Conservation (phyloP, 169 alveolate genomes). For the Cyclospora cayetanensis region DNA sequence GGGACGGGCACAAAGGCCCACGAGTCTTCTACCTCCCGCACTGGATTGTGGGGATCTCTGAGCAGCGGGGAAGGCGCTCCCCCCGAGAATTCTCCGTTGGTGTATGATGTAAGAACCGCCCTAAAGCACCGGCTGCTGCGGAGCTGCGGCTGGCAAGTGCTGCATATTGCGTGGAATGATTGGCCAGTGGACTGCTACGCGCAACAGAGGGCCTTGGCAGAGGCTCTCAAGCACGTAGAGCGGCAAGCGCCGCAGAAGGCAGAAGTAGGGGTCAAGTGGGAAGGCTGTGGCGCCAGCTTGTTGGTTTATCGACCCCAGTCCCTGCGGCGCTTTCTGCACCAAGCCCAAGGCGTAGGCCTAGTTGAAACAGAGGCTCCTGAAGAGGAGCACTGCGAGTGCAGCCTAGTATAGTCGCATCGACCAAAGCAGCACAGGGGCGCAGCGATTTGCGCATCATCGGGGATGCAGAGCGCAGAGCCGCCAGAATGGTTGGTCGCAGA, state of each 20-base stretch:
- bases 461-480: no score
- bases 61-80: neutral
- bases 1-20: neutral
- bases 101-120: conserved; percentile 3
- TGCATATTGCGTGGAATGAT: conserved; percentile 48
- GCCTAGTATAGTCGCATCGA: no score
- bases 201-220: conserved; percentile 6
- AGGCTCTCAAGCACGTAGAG: neutral
- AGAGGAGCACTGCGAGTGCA: no score
- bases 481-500: no score
- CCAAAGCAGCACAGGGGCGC: no score
- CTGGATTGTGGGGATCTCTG: neutral
- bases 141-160: neutral
- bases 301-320: neutral
- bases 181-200: neutral
- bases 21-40: neutral
- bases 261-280: neutral
- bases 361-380: no score
- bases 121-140: conserved; percentile 43
- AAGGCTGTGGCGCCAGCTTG: neutral
- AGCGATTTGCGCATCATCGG: no score
- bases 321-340: no score
- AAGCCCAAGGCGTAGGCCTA: no score
- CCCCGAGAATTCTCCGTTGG: neutral
- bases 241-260: neutral